Evolutionary conservation across 1,139 yeast genomes (phyloP).

Genomic region (Candida sanyaensis): DNA sequence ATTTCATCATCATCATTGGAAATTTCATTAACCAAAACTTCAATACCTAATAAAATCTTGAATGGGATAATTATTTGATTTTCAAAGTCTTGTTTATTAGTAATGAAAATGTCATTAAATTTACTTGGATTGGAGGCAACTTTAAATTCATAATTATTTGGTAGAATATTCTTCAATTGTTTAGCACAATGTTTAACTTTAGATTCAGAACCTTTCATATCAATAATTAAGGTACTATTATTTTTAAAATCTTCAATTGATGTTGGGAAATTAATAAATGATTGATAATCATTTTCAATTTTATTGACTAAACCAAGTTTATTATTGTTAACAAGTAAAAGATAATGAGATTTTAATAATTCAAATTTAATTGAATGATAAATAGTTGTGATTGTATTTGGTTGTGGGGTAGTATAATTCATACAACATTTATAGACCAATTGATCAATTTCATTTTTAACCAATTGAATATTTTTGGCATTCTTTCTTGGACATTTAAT

Average conservation of each 20-base stretch:
- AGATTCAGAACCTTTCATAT: conserved; percentile 59
- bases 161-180: conserved; percentile 50
- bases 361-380: conserved; percentile 53
- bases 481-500: conserved; percentile 91
- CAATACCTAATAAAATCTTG: conserved; percentile 58
- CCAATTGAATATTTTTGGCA: conserved; percentile 65
- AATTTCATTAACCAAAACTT: conserved; percentile 32
- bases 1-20: conserved; percentile 8
- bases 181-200: conserved; percentile 58
- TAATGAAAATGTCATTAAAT: conserved; percentile 30
- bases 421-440: conserved; percentile 50
- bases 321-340: conserved; percentile 47
- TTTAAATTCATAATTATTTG: conserved; percentile 61
- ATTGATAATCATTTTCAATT: conserved; percentile 63
- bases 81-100: conserved; percentile 44
- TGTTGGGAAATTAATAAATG: conserved; percentile 67
- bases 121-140: conserved; percentile 43
- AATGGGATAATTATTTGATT: conserved; percentile 60
- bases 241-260: conserved; percentile 31
- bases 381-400: conserved; percentile 30
- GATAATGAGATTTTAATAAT: conserved; percentile 60
- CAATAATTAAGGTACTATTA: conserved; percentile 34
- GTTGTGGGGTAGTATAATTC: conserved; percentile 24
- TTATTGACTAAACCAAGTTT: conserved; percentile 46
- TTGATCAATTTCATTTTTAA: conserved; percentile 60